These are phyloP conservation scores for Atalantia buxifolia DNA, from an alignment of 345 rosid genomes.

Conservation along the genomic window DNA sequence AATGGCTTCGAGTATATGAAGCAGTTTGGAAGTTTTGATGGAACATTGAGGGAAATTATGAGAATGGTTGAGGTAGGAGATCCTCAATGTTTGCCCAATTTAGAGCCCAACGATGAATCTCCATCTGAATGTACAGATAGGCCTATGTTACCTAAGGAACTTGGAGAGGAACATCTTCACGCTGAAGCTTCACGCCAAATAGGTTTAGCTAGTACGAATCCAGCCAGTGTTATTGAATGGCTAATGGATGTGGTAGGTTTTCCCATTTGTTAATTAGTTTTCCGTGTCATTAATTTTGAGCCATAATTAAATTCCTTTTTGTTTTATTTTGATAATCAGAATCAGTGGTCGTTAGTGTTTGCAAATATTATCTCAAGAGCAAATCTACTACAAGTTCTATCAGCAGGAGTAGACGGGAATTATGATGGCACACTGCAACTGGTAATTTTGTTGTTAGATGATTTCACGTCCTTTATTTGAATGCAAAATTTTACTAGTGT, in stretches of 20 bases:
- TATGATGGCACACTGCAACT: slow-evolving; percentile 39
- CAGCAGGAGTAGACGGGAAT: slow-evolving; percentile 22
- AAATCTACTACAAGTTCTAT: slow-evolving; percentile 29
- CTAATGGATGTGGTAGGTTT: slow-evolving; percentile 37
- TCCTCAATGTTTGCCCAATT: neutral
- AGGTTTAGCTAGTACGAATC: slow-evolving; percentile 18
- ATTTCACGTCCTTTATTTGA: neutral
- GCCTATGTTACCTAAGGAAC: neutral
- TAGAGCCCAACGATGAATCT: slow-evolving; percentile 3
- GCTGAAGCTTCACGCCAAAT: slow-evolving; percentile 28
- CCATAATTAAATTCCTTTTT: neutral
- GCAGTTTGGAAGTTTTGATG: slow-evolving; percentile 18
- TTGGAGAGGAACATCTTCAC: neutral
- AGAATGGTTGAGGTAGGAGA: slow-evolving; percentile 25
- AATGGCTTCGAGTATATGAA: slow-evolving; percentile 29
- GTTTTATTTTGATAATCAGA: slow-evolving; percentile 23
- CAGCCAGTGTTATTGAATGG: slow-evolving; percentile 25
- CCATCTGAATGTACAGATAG: neutral
- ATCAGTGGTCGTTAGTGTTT: slow-evolving; percentile 39
- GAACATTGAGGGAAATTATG: slow-evolving; percentile 22
- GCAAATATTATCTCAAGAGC: slow-evolving; percentile 38
- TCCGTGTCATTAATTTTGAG: neutral
- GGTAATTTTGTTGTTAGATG: slow-evolving; percentile 30
- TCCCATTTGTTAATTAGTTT: neutral
- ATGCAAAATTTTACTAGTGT: neutral